Conservation (phyloP, 805 yeast species). For the Lipomyces mesembrius region DNA sequence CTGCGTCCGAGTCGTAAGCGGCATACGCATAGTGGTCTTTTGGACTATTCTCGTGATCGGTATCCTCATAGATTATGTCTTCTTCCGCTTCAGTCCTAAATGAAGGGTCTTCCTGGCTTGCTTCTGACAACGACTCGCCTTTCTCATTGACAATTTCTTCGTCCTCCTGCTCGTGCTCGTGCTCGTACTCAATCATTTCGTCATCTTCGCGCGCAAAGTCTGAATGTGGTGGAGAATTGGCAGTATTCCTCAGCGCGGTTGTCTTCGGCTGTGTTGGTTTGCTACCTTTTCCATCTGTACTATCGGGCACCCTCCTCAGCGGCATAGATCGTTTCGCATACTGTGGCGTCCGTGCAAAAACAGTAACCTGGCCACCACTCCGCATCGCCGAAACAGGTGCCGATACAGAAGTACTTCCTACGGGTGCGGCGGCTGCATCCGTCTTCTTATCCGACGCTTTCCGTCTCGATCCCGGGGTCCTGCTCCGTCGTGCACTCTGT, state of each 20-base stretch:
- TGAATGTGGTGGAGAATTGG: neutral
- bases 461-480: neutral
- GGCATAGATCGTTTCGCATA: conserved; percentile 2
- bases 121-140: neutral
- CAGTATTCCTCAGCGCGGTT: neutral
- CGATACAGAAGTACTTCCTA: neutral
- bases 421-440: neutral
- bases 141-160: neutral
- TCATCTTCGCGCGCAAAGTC: neutral
- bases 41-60: neutral
- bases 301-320: neutral
- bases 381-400: neutral
- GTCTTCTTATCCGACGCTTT: neutral
- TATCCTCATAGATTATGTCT: neutral
- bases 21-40: neutral
- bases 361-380: neutral
- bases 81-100: neutral
- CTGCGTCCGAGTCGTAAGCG: neutral
- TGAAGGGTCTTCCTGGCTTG: neutral
- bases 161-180: neutral
- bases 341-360: conserved; percentile 1
- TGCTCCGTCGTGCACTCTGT: conserved; percentile 6
- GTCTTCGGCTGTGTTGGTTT: neutral
- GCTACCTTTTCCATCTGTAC: neutral
- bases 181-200: neutral